Evolutionary conservation across 1,139 yeast species (phyloP), one percentile per base, ranked within the genome.

Genomic region (Saccharomyces hybrid): DNA sequence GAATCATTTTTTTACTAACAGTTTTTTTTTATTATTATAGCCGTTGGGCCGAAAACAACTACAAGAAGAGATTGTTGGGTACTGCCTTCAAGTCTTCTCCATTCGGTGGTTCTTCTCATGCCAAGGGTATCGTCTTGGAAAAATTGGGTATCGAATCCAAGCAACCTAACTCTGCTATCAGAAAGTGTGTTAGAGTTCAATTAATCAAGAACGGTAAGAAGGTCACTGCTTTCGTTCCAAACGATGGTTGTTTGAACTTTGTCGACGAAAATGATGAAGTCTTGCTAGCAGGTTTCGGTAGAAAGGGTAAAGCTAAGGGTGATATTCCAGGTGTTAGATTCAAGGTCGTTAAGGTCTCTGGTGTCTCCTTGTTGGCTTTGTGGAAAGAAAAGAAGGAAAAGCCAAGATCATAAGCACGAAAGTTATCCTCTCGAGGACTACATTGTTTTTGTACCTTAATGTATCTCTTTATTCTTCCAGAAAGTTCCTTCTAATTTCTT

Each of bases 301-400:
- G 99, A 84, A 93, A 96, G 87, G 99, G 99, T 84, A 93, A 93
- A 87, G 99, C 99, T 78, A 95, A 95, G 96, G 99, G 99, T 86
- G 99, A 93, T 90, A 91, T 93, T 76, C 99, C 99, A 80, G 99
- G 99, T 88, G 99, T 93, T 77, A 91, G 99, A 87, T 93, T 93
- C 89, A 93, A 93, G 89, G 98, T 93, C 77, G 99, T 95, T 78
- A 95, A 95, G 85, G 99, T 95, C 72, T 89, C 99, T 71, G 99
- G 99, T 88, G 99, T 95, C 75, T 93, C 99, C 72, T 86, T 95
- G 80, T 85, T 91, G 77, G 99, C 99, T 76, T 86, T 95, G 80
- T 95, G 97, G 98, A 93, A 91, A 85, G 99, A 95, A 85, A 95
- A 95, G 98, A 93, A 93, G 89, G 99, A 95, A 85, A 95, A 95